These are phyloP conservation scores for Pascua guehoae DNA, from an alignment of 1,284 basidiomycete genomes.

Conservation along the genomic window DNA sequence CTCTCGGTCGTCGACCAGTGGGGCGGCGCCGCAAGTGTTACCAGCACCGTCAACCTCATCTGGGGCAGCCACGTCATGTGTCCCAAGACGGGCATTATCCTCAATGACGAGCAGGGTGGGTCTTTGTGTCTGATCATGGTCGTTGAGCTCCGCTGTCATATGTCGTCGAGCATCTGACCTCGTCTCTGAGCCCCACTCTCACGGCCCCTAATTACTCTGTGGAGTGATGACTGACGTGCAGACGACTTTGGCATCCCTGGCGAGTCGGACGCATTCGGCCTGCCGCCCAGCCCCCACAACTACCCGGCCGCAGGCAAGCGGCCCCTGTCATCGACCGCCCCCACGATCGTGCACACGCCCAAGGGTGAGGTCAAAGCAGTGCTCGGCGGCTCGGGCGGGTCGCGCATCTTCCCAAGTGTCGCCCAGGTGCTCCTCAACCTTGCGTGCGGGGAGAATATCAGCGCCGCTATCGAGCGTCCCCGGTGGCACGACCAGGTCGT, in stretches of 20 bases:
- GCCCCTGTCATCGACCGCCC: conserved; percentile 73
- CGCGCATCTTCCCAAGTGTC: conserved; percentile 75
- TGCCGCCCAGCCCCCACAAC: conserved; percentile 83
- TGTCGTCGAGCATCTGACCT: neutral
- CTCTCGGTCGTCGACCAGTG: conserved; percentile 72
- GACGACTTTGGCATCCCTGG: conserved; percentile 86
- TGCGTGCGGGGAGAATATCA: conserved; percentile 74
- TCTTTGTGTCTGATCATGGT: neutral
- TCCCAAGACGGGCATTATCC: conserved; percentile 74
- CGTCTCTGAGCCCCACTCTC: too few relatives aligned
- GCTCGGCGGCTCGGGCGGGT: conserved; percentile 82
- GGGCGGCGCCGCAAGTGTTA: conserved; percentile 80
- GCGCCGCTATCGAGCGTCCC: conserved; percentile 74
- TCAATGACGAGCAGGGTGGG: conserved; percentile 70
- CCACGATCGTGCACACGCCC: conserved; percentile 71
- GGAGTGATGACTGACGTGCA: conserved; percentile 25
- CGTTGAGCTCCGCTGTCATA: neutral
- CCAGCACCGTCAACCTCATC: conserved; percentile 76
- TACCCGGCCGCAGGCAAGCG: conserved; percentile 82
- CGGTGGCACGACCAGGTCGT: conserved; percentile 90
- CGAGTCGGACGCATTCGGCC: conserved; percentile 72
- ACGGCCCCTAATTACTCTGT: too few relatives aligned
- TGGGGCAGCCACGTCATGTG: conserved; percentile 86
- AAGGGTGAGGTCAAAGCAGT: conserved; percentile 68
- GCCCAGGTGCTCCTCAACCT: conserved; percentile 79